These are phyloP conservation scores for Gymnopilus junonius DNA, from an alignment of 768 basidiomycete species.

Conservation along the genomic window DNA sequence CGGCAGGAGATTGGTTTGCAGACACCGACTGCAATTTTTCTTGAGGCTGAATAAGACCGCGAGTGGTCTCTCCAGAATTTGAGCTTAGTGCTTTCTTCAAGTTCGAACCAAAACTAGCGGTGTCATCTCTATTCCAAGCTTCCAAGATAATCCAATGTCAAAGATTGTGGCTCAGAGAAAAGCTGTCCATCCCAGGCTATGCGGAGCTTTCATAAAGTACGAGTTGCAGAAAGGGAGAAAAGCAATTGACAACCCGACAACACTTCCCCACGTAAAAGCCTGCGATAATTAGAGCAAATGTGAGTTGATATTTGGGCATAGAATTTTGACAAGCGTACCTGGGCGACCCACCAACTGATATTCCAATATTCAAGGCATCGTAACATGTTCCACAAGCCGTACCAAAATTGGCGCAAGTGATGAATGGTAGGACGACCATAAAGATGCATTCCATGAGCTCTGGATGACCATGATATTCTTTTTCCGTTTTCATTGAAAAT, in stretches of 20 bases:
- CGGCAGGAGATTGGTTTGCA: neutral
- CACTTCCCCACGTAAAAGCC: constrained; percentile 46
- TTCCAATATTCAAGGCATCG: constrained; percentile 46
- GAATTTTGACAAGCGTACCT: constrained; percentile 26
- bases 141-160: constrained; percentile 59
- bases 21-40: neutral
- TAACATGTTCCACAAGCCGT: constrained; percentile 30
- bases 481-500: constrained; percentile 21
- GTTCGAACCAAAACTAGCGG: constrained; percentile 14
- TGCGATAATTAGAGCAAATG: constrained; percentile 10
- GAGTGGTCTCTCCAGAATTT: neutral
- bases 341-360: constrained; percentile 48
- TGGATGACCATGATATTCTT: constrained; percentile 2
- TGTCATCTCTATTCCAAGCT: constrained; percentile 51
- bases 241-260: constrained; percentile 57
- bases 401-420: constrained; percentile 9
- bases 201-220: constrained; percentile 30
- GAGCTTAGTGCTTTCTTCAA: constrained; percentile 11
- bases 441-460: constrained; percentile 9
- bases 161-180: constrained; percentile 67
- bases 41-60: neutral
- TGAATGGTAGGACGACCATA: constrained; percentile 7
- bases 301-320: neutral
- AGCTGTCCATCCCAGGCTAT: constrained; percentile 49
- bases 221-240: constrained; percentile 49